Evolutionary conservation across 2,329 filamentous ascomycete species (phyloP).

Genomic region (Aspergillus sp.): DNA sequence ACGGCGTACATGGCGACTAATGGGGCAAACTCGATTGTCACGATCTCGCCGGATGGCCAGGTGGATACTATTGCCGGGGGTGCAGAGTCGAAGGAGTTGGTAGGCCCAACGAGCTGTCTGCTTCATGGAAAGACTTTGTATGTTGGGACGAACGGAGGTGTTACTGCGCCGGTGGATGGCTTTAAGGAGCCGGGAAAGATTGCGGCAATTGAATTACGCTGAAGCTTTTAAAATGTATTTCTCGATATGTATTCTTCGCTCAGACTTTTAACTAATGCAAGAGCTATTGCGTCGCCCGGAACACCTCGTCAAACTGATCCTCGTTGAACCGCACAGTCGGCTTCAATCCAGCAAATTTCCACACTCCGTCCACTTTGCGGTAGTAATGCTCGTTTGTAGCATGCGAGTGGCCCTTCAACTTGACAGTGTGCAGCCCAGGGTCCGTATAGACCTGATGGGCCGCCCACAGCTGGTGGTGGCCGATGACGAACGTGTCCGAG

Average conservation of each 20-base stretch:
- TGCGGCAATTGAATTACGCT: not conserved
- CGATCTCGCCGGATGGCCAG: conserved; percentile 13
- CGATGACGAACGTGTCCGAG: conserved; percentile 51
- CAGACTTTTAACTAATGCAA: too few species aligned
- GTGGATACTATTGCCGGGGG: conserved; percentile 16
- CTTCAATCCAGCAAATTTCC: conserved; percentile 53
- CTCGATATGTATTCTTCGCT: not conserved
- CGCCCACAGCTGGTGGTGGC: conserved; percentile 55
- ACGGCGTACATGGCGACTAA: conserved; percentile 15
- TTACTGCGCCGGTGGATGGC: conserved; percentile 16
- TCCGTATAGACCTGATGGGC: conserved; percentile 56
- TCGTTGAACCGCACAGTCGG: conserved; percentile 52
- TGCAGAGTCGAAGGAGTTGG: conserved; percentile 14
- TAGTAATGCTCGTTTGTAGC: conserved; percentile 52
- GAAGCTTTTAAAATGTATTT: not conserved
- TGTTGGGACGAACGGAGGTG: conserved; percentile 17
- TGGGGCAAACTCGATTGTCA: conserved; percentile 17
- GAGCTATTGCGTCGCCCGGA: conserved; percentile 21
- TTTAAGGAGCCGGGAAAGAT: conserved; percentile 17
- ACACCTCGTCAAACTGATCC: conserved; percentile 49
- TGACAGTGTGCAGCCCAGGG: conserved; percentile 39
- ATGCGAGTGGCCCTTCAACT: conserved; percentile 54
- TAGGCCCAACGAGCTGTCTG: conserved; percentile 12
- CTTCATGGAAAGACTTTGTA: conserved; percentile 14
- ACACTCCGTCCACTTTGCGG: conserved; percentile 49